Percentiles rank a stretch among this genome's conserved stretches.
Evolutionary conservation across 2,329 filamentous ascomycete genomes (phyloP).

Genomic region (Tolypocladium pustulatum): DNA sequence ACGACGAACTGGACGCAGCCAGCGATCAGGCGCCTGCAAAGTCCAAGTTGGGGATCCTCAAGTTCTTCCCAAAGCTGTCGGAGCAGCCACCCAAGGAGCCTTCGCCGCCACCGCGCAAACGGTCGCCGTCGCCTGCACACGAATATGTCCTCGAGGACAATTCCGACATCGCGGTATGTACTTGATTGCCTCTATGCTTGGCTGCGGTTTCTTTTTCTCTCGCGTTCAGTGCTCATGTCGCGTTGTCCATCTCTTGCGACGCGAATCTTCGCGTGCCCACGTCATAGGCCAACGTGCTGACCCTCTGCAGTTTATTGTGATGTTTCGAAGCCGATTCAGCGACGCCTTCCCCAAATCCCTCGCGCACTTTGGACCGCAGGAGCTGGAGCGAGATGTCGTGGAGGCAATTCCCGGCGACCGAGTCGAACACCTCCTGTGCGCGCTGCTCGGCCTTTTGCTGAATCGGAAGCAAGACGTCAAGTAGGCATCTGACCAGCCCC

Average conservation of each 20-base stretch:
- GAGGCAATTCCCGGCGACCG: constrained; percentile 72
- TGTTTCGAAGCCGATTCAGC: constrained; percentile 90
- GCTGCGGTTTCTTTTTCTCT: background rate
- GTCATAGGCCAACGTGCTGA: constrained; percentile 22
- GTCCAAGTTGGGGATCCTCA: constrained; percentile 50
- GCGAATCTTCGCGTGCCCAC: constrained; percentile 41
- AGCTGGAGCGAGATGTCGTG: constrained; percentile 78
- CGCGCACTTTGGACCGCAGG: constrained; percentile 85
- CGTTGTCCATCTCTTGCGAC: constrained; percentile 30
- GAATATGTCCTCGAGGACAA: constrained; percentile 87
- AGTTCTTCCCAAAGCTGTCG: constrained; percentile 54
- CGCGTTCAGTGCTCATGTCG: constrained; percentile 13
- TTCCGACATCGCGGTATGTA: constrained; percentile 79
- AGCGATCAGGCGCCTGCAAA: constrained; percentile 25
- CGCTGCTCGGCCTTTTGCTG: constrained; percentile 73
- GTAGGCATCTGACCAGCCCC: constrained; percentile 35
- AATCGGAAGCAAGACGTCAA: constrained; percentile 99
- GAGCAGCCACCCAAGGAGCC: constrained; percentile 42
- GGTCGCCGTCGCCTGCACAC: constrained; percentile 79
- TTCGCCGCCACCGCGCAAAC: constrained; percentile 61
- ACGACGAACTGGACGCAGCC: constrained; percentile 39
- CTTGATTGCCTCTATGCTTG: background rate
- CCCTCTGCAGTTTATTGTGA: constrained; percentile 74
- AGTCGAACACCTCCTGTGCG: constrained; percentile 81
- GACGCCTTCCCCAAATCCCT: constrained; percentile 83